Conservation (phyloP, 371 early-diverging fungal genomes). For the Mucor circinelloides region DNA sequence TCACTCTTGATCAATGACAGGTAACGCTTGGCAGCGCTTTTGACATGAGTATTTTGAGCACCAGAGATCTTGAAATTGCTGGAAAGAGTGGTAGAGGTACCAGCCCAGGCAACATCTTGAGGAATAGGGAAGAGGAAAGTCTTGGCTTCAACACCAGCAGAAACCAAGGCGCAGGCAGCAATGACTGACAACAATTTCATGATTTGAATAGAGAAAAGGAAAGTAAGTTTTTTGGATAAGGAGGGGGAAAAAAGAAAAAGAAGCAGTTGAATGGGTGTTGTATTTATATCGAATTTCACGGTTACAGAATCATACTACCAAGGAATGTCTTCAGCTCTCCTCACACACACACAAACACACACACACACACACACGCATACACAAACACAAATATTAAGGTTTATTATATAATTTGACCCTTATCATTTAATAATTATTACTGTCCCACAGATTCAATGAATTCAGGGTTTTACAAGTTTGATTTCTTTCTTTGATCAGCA, state of each 20-base stretch:
- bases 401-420: background rate
- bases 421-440: background rate
- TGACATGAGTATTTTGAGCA: conserved; percentile 13
- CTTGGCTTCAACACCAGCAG: conserved; percentile 30
- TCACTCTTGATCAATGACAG: conserved; percentile 36
- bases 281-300: background rate
- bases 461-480: background rate
- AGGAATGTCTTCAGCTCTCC: background rate
- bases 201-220: background rate
- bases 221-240: background rate
- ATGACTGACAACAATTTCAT: conserved; percentile 35
- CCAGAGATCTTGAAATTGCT: conserved; percentile 27
- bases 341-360: too few relatives aligned
- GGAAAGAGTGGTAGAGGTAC: conserved; percentile 22
- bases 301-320: background rate
- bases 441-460: background rate
- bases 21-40: conserved; percentile 45
- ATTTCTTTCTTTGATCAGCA: conserved; percentile 23
- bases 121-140: conserved; percentile 47
- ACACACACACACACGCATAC: too few relatives aligned
- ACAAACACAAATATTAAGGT: background rate
- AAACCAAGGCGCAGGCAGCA: conserved; percentile 24
- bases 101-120: conserved; percentile 41
- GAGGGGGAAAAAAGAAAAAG: background rate
- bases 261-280: background rate